A percentile compares a stretch with the other conserved stretches of the same genome.
Evolutionary conservation across 1,284 basidiomycete species (phyloP).

Genomic region (Ceratobasidium sp.): DNA sequence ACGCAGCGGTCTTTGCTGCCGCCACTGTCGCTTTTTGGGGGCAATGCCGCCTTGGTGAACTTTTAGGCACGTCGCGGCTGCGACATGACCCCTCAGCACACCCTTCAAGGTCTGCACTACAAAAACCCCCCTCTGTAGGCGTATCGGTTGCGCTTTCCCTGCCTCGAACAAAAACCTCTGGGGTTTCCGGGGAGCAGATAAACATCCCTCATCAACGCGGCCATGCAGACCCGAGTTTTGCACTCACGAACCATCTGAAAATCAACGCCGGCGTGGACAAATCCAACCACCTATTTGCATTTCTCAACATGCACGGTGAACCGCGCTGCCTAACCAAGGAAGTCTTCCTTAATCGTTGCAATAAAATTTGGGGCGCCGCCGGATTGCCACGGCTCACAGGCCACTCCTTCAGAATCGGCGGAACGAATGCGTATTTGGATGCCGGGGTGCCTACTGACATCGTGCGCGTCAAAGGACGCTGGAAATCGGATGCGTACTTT

Average conservation of each 20-base stretch:
- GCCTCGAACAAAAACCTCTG: slow-evolving; percentile 14
- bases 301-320: not conserved
- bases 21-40: slow-evolving; percentile 43
- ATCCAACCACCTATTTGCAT: slow-evolving; percentile 15
- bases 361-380: slow-evolving; percentile 50
- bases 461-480: slow-evolving; percentile 56
- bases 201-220: slow-evolving; percentile 9
- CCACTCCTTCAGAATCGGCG: slow-evolving; percentile 60
- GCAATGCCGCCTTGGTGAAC: slow-evolving; percentile 40
- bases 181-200: not conserved
- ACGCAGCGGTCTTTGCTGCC: slow-evolving; percentile 34
- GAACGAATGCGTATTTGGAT: slow-evolving; percentile 56
- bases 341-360: slow-evolving; percentile 30
- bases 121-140: not conserved
- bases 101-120: slow-evolving; percentile 6
- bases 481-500: slow-evolving; percentile 58
- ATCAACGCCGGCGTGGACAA: not conserved
- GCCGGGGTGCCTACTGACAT: slow-evolving; percentile 57
- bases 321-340: slow-evolving; percentile 14
- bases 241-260: not conserved
- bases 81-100: not conserved
- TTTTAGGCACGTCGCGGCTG: not conserved
- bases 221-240: not conserved
- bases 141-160: not conserved
- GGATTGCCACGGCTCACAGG: slow-evolving; percentile 57